Evolutionary conservation across 352 stramenopile genomes (phyloP), one percentile per base, ranked within the genome.

Genomic region (Globisporangium abappressorium): DNA sequence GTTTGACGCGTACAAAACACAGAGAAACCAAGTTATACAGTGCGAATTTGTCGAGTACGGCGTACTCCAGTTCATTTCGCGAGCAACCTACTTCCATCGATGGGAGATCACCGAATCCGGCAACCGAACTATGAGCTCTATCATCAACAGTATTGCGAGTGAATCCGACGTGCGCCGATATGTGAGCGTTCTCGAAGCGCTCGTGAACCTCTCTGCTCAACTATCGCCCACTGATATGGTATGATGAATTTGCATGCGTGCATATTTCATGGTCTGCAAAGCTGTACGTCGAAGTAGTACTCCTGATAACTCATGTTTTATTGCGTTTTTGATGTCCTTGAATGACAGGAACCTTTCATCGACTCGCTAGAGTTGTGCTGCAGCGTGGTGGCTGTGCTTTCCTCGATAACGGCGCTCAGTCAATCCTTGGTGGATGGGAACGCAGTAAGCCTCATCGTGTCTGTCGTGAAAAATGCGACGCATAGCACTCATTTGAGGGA

Each of bases 351-450:
- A 30, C 75, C 76, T 14, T 80, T 74, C 20, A 49, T 62, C 4
- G 75, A 81, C 33, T 73, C 75, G 8, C 56, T 85, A 28, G 69
- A 85, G 61, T 20, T 75, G 6, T 76, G 68, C 34, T 82, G 78
- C 36, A 75, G 66, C 66, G 62, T 85, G 1, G 57, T 83, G 20
- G 75, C 70, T 15, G 65, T 71, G 26, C 62, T 85, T 20, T 56
- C 75, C 3, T 72, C 46, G 4, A 56, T 73, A 14, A 76, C 72
- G 20, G 8, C 62, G 2, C 38, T 71, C 2, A 41, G 64, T 0
- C 6, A 24, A 36, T 49, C 43, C 4, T 57, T 81, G 59, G 64
- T 65, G 6, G 49, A 76, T 12, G 61, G 68, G 20, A 47, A 64
- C 15, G 57, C 64, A 15, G 68, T 76, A 47, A 28, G 30, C 6